Base-by-base conservation (phyloP, 2,329 filamentous ascomycete species). In the Rutstroemia sp. region DNA sequence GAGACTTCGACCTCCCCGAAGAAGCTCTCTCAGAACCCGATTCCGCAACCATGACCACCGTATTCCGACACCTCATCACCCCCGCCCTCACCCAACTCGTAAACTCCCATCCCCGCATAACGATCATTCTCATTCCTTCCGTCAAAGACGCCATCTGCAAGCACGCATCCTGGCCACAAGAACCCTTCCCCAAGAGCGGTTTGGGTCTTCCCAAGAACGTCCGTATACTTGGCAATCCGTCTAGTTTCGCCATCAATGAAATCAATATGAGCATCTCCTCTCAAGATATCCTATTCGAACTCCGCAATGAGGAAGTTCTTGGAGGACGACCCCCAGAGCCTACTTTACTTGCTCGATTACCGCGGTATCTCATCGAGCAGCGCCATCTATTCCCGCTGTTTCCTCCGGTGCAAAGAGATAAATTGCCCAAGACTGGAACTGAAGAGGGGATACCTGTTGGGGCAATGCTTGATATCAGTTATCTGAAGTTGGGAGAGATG, bases 361-460 rank as follows among this genome's bases (percentile, higher is more conserved):
- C 87, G 5, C 80, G 84, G 19, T 86, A 94, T 63, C 71, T 99
- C 17, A 82, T 99, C 57, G 88, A 96, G 72, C 94, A 97, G 73
- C 78, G 92, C 6, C 91, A 94, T 68, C 97, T 92, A 71, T 90
- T 90, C 66, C 94, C 94, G 0, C 73, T 97, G 0, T 96, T 92
- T 67, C 94, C 94, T 5, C 85, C 92, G 0, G 79, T 84, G 12
- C 83, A 87, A 51, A 79, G 91, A 49, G 78, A 82, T 57, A 82
- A 75, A 62, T 73, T 89, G 55, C 83, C 86, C 30, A 86, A 80
- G 68, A 82, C 83, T 1, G 84, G 83, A 0, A 81, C 79, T 1
- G 76, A 74, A 17, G 77, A 80, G 57, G 81, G 79, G 0, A 65
- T 81, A 39, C 83, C 82, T 4, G 84, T 87, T 0, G 92, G 92